Evolutionary conservation across 228 moss, liverwort and hornwort species (phyloP), one percentile per base, ranked within the genome.

Genomic region (Sphagnum magellanicum): DNA sequence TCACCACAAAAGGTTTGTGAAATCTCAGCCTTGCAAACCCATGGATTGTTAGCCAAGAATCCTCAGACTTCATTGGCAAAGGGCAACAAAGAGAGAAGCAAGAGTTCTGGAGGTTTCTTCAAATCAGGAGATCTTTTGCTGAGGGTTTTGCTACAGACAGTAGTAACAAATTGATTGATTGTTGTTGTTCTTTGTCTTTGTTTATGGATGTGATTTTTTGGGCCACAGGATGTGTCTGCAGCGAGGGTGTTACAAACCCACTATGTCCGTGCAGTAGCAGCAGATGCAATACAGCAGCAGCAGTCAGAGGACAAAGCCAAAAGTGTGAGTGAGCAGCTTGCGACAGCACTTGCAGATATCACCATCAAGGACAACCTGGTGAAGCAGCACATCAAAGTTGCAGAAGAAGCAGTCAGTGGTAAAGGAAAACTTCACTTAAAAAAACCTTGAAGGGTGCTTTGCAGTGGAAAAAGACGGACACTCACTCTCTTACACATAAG

Each of bases 331-430:
- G 76, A 71, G 74, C 78, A 79, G 69, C 83, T 83, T n/a, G 51
- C 60, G 3, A 65, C 74, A 0, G 79, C 81, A 10, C 63, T 75
- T 8, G 72, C 81, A 6, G 87, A 87, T 74, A 77, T 84, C 52
- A 71, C 77, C 12, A 73, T 81, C 16, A 84, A 84, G 64, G 87
- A 87, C 53, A 87, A 75, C 65, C 73, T 87, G 65, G 81, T 87
- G 63, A 84, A 77, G 77, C 81, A 87, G 67, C 87, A 87, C 51
- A 79, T 81, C 68, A 87, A 84, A 75, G 87, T 87, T 51, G 87
- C 87, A 4, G 87, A 87, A 74, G 87, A 87, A 69, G 87, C 84
- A 47, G 81, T 84, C 4, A 60, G 60, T 48, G 87, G 87, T 87
- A 59, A 51, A 9, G 11, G 8, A 10, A 17, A 32, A 14, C 17